phyloP scores from a whole-genome alignment of 2,329 filamentous ascomycete genomes.

The Fusarium devonianum region DNA sequence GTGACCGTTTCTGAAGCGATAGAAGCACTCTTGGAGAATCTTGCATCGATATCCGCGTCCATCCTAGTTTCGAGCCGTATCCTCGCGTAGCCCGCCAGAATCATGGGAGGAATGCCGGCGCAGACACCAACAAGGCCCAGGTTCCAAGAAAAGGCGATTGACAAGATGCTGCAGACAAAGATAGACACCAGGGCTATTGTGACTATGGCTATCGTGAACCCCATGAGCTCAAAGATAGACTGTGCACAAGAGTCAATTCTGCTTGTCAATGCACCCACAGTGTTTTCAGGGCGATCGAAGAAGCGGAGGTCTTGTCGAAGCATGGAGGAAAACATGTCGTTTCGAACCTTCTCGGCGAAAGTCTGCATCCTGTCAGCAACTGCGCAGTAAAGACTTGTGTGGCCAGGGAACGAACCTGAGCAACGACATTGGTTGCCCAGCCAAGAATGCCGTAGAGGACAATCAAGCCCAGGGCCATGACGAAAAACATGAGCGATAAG shows the following conservation, averaged over 20 bases:
- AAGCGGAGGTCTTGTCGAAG: conserved; percentile 48
- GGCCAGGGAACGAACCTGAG: no score
- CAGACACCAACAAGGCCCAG: conserved; percentile 54
- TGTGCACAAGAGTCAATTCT: conserved; percentile 44
- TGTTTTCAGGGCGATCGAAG: conserved; percentile 48
- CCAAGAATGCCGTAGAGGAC: conserved; percentile 46
- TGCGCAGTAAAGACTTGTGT: no score
- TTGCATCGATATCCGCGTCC: conserved; percentile 44
- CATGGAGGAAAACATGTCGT: no score
- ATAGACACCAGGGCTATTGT: conserved; percentile 46
- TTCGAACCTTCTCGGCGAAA: no score
- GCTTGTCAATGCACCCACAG: conserved; percentile 43
- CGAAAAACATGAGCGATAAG: conserved; percentile 59
- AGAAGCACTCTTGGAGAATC: conserved; percentile 43
- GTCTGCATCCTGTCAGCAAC: no score
- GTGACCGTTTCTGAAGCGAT: conserved; percentile 51
- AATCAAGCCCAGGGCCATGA: conserved; percentile 51
- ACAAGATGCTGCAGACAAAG: conserved; percentile 44
- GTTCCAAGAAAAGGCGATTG: conserved; percentile 54
- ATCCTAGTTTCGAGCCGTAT: conserved; percentile 48
- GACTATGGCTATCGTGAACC: conserved; percentile 42
- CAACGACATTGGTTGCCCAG: conserved; percentile 2
- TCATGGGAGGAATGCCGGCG: conserved; percentile 45
- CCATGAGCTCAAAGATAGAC: conserved; percentile 48
- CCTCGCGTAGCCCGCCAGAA: conserved; percentile 44